Evolutionary conservation across 163 green algal genomes (phyloP).

Genomic region (Coccomyxa subellipsoidea): DNA sequence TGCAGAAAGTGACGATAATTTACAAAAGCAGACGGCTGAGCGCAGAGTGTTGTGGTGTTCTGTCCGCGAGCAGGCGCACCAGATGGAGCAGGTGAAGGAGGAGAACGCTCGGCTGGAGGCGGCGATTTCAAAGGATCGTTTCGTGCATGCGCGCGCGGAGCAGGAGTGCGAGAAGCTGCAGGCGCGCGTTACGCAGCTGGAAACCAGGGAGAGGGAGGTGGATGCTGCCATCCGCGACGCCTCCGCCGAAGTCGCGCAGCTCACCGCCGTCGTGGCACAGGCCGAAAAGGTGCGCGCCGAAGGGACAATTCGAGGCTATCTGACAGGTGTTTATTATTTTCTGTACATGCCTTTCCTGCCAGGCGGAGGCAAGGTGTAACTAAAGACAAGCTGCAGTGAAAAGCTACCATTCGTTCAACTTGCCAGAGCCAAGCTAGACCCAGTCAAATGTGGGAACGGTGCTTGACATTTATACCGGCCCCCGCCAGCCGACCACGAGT

Average conservation of each 20-base stretch:
- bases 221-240: slow-evolving; percentile 61
- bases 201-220: slow-evolving; percentile 69
- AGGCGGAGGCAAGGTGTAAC: not conserved
- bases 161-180: slow-evolving; percentile 87
- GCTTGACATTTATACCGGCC: not conserved
- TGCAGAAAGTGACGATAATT: no score
- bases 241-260: slow-evolving; percentile 73
- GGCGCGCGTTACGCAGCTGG: slow-evolving; percentile 77
- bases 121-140: slow-evolving; percentile 83
- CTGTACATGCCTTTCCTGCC: not conserved
- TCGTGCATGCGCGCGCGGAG: slow-evolving; percentile 85
- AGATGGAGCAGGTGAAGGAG: slow-evolving; percentile 89
- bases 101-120: slow-evolving; percentile 83
- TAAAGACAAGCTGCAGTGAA: not conserved
- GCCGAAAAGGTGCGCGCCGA: slow-evolving; percentile 39
- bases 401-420: not conserved
- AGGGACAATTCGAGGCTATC: not conserved
- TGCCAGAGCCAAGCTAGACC: not conserved
- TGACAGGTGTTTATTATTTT: not conserved
- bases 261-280: slow-evolving; percentile 83
- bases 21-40: no score
- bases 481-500: no score
- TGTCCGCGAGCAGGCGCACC: slow-evolving; percentile 51
- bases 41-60: no score
- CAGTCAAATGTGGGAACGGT: not conserved